A percentile compares a stretch with the other conserved stretches of the same genome.
phyloP scores from a whole-genome alignment of 305 asterid species.

The Stenogyne calaminthoides region DNA sequence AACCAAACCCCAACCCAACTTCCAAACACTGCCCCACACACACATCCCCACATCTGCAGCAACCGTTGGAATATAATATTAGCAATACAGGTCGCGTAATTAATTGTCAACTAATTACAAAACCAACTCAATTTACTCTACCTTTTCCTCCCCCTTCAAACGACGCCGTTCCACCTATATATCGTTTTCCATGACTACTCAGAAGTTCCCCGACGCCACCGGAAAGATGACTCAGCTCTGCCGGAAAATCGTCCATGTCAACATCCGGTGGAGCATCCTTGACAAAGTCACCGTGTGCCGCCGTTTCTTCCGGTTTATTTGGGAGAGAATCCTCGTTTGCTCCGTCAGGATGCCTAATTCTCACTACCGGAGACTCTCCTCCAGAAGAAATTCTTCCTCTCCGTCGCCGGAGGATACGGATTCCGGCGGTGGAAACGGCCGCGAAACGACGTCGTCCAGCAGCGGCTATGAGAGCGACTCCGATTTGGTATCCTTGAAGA shows the following conservation, averaged over 20 bases:
- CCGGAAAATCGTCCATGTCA: conserved; percentile 64
- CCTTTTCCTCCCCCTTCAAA: neutral
- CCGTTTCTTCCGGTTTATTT: conserved; percentile 53
- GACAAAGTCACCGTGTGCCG: conserved; percentile 54
- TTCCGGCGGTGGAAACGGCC: conserved; percentile 25
- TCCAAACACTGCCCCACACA: neutral
- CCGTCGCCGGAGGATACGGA: conserved; percentile 28
- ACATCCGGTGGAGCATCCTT: conserved; percentile 57
- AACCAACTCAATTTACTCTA: neutral
- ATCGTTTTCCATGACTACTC: conserved; percentile 53
- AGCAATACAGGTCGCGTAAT: neutral
- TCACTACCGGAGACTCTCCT: conserved; percentile 57
- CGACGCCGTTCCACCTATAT: neutral
- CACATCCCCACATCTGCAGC: neutral
- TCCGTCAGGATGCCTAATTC: conserved; percentile 47
- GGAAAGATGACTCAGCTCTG: conserved; percentile 63
- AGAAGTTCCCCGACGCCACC: conserved; percentile 43
- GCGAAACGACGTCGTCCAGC: conserved; percentile 40
- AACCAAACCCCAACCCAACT: neutral
- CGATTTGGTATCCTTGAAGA: conserved; percentile 84
- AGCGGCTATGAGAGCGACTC: conserved; percentile 67
- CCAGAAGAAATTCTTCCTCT: conserved; percentile 29
- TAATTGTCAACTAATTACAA: conserved; percentile 21
- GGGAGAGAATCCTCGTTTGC: conserved; percentile 67
- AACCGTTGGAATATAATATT: too few relatives aligned